Base-by-base conservation (phyloP, 139 green algal genomes). In the Pleodorina starrii region DNA sequence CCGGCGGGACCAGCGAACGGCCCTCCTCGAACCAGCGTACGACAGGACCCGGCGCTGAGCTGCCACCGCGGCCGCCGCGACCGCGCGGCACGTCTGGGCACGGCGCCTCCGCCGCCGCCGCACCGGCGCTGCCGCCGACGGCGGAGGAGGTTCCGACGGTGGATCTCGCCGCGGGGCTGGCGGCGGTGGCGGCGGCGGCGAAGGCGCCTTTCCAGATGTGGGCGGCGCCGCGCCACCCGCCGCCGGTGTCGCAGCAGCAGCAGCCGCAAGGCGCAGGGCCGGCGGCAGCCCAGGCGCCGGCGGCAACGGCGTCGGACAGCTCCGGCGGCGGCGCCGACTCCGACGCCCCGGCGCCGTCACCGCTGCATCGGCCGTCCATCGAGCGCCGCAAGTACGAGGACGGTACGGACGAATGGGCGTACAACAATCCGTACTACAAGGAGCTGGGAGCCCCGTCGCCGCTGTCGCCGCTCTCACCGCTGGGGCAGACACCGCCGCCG, bases 391-490 rank as follows among this genome's bases (percentile, higher is more conserved):
- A 54, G 72, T 32, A 32, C 25, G 40, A 38, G 40, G 72, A 80
- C 38, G 72, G 72, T 57, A 80, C 72, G 42, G 72, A 80, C 21
- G 42, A 36, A 23, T 80, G 72, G 72, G 72, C 72, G 42, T 80
- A 80, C 72, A 57, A 54, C 43, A 80, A 80, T 43, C 72, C 72
- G 14, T 35, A 80, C 27, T 80, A 59, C 72, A 36, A 23, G 36
- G 68, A 76, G 68, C 36, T 48, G 35, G 68, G 68, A 17, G 12
- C 57, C 14, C 57, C 29, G 19, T 68, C 57, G 68, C 68, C 68
- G 68, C 63, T 76, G 68, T 76, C 68, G 68, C 68, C 68, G 32
- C 63, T 76, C 32, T 76, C 68, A 32, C 68, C 68, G 68, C 25
- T 76, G 25, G 68, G 68, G 35, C 35, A 46, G 68, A 46, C 72